Percentiles rank a stretch among this genome's conserved stretches.
phyloP scores from a whole-genome alignment of 2,329 filamentous ascomycete species.

The Ophiocordyceps camponoti-leonardi region DNA sequence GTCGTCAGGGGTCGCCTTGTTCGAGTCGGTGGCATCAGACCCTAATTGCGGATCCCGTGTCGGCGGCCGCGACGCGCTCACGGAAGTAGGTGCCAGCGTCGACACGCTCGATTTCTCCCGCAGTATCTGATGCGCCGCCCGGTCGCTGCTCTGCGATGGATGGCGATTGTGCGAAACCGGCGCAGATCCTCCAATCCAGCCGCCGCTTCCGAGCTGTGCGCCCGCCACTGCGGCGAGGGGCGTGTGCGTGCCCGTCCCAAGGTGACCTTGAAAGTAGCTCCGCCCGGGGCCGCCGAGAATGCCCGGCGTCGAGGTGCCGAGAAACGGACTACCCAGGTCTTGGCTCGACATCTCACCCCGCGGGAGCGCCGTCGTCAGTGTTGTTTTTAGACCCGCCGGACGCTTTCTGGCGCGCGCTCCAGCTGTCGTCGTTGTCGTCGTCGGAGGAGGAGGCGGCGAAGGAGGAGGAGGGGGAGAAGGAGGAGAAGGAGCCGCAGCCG shows the following conservation, averaged over 20 bases:
- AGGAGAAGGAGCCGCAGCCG: neutral
- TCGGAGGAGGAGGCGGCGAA: neutral
- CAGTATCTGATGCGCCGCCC: conserved; percentile 15
- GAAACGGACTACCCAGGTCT: conserved; percentile 38
- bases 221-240: conserved; percentile 66
- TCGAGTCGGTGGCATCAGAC: conserved; percentile 9
- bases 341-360: conserved; percentile 12
- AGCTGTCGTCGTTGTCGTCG: neutral
- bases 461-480: neutral
- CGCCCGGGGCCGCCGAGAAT: conserved; percentile 59
- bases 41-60: conserved; percentile 31
- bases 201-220: conserved; percentile 26
- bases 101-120: conserved; percentile 46
- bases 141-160: conserved; percentile 26
- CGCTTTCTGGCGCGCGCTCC: conserved; percentile 1
- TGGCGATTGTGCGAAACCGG: conserved; percentile 13
- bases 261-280: conserved; percentile 67
- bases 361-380: conserved; percentile 16
- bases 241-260: conserved; percentile 61
- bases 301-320: conserved; percentile 42
- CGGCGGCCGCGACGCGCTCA: conserved; percentile 35
- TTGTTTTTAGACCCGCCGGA: conserved; percentile 12
- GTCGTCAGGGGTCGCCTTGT: conserved; percentile 10
- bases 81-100: conserved; percentile 38
- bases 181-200: conserved; percentile 11